These are phyloP conservation scores for Balakata baccata DNA, from an alignment of 345 rosid species.

Conservation along the genomic window DNA sequence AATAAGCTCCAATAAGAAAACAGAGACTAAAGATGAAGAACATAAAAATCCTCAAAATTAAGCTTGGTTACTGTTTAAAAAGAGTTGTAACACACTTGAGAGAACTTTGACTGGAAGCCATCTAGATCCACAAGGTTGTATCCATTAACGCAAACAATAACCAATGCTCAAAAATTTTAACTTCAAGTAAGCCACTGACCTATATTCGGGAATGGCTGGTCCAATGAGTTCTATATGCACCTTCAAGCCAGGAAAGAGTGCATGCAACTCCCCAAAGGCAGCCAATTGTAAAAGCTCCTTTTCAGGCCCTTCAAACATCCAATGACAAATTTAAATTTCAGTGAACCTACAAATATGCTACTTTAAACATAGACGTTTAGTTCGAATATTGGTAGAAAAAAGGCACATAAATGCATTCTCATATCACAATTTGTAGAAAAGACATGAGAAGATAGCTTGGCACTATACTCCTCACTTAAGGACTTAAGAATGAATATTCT, in stretches of 20 bases:
- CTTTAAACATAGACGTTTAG: neutral
- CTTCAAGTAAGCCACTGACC: conserved; percentile 39
- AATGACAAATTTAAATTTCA: conserved; percentile 15
- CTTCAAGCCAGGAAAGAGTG: conserved; percentile 67
- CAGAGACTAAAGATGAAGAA: neutral
- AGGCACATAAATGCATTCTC: neutral
- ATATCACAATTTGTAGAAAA: neutral
- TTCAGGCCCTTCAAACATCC: conserved; percentile 70
- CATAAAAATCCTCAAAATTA: no score
- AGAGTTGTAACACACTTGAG: neutral
- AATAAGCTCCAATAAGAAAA: conserved; percentile 1
- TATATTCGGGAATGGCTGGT: conserved; percentile 68
- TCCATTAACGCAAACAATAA: neutral
- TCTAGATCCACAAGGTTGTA: neutral
- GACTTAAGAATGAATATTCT: neutral
- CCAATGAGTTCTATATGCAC: conserved; percentile 66
- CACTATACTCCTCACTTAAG: neutral
- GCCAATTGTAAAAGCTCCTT: conserved; percentile 82
- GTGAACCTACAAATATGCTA: neutral
- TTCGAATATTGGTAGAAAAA: neutral
- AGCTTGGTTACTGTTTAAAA: neutral
- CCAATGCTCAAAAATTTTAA: conserved; percentile 7
- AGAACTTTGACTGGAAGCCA: neutral
- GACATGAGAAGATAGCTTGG: neutral
- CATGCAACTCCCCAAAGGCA: conserved; percentile 73